Percentiles rank a stretch among this genome's conserved stretches.
These are phyloP conservation scores for Calonectria leucothoes DNA, from an alignment of 2,329 filamentous ascomycete genomes.

Conservation along the genomic window DNA sequence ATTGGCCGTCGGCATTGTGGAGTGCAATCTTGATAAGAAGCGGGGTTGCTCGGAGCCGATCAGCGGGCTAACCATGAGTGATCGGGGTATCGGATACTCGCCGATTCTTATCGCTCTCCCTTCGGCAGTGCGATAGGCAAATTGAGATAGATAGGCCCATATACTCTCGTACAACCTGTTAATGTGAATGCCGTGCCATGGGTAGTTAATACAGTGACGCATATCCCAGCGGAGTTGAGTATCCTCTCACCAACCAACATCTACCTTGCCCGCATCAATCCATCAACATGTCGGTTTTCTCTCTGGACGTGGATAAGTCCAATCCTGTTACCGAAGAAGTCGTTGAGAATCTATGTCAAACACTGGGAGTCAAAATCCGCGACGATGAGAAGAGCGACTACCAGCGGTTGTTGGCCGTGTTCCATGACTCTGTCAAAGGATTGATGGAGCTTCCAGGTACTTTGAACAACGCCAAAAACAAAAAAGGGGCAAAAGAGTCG, in stretches of 20 bases:
- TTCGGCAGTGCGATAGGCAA: not conserved
- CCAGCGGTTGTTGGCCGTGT: not conserved
- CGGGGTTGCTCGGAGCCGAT: not conserved
- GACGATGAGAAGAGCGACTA: constrained; percentile 1
- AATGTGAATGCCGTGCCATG: not conserved
- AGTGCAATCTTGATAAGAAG: not conserved
- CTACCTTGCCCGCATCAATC: not conserved
- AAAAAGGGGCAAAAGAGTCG: rapidly evolving
- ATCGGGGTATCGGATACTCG: not conserved
- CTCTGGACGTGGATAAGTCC: not conserved
- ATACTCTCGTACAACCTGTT: not conserved
- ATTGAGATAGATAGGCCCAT: not conserved
- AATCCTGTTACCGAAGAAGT: not conserved
- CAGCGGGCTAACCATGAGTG: not conserved
- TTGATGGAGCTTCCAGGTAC: not conserved
- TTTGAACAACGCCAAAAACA: no score
- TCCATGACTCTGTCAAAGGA: not conserved
- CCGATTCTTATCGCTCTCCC: not conserved
- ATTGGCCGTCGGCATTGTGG: not conserved
- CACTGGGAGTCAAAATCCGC: not conserved
- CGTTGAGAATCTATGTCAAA: not conserved
- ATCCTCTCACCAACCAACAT: not conserved
- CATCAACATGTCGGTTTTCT: not conserved
- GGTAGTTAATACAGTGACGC: not conserved
- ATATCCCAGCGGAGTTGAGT: no score